Percentiles rank a stretch among this genome's conserved stretches.
Conservation (phyloP, 2,329 filamentous ascomycete species). For the Emergomyces orientalis region DNA sequence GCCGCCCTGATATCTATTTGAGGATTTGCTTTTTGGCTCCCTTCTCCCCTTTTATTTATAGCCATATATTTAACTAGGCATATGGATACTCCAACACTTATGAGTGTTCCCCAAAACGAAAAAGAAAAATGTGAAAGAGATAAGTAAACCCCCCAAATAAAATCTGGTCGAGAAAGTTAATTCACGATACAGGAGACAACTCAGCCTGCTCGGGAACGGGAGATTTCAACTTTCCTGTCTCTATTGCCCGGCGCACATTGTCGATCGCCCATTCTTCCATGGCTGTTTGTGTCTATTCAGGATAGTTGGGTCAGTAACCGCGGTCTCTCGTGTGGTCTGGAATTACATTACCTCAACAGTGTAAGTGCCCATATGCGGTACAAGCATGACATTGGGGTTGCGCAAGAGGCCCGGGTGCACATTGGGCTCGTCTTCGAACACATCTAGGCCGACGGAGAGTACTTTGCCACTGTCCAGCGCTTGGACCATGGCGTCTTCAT, state of each 20-base stretch:
- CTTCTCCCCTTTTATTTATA: not conserved
- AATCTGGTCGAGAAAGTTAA: not conserved
- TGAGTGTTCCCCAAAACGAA: not conserved
- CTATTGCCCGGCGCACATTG: constrained; percentile 57
- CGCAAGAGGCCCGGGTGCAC: constrained; percentile 62
- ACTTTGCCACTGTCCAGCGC: constrained; percentile 64
- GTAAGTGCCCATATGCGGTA: constrained; percentile 83
- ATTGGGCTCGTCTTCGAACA: constrained; percentile 72
- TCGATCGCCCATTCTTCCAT: constrained; percentile 69
- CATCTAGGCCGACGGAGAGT: constrained; percentile 63
- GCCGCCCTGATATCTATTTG: not conserved
- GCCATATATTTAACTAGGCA: not conserved
- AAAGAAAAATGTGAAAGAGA: not conserved
- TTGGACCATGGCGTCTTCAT: constrained; percentile 68
- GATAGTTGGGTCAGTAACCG: constrained; percentile 1
- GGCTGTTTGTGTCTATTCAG: constrained; percentile 40
- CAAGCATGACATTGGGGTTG: constrained; percentile 62
- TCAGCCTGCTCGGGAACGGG: constrained; percentile 63
- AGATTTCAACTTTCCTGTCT: constrained; percentile 53
- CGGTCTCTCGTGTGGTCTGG: not conserved
- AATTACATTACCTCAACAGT: constrained; percentile 49
- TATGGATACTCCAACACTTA: not conserved
- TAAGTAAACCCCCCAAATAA: not conserved
- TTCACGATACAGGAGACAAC: constrained; percentile 8
- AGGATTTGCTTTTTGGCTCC: not conserved